phyloP scores from a whole-genome alignment of 1,139 yeast species.

The Wickerhamomyces sp. region DNA sequence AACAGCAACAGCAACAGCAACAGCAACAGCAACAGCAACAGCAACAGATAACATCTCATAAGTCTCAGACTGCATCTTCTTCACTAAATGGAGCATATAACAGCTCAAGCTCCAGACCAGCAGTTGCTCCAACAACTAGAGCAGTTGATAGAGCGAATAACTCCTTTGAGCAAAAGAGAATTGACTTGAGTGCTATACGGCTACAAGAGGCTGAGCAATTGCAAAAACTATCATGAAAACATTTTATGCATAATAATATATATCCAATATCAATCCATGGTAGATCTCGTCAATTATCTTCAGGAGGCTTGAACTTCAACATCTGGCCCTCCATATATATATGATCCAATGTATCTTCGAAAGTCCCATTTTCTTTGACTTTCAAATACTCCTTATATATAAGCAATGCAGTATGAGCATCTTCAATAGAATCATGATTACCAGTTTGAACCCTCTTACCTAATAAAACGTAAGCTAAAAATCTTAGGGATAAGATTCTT shows the following conservation, averaged over 20 bases:
- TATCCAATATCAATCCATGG: too few species aligned
- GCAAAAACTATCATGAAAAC: slow-evolving; percentile 9
- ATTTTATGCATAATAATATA: too few species aligned
- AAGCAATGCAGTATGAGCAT: slow-evolving; percentile 81
- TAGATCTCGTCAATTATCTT: slow-evolving; percentile 7
- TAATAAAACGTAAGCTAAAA: slow-evolving; percentile 75
- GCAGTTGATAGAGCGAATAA: slow-evolving; percentile 19
- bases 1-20: slow-evolving; percentile 7
- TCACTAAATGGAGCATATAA: slow-evolving; percentile 1
- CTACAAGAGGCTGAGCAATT: slow-evolving; percentile 15
- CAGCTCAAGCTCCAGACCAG: slow-evolving; percentile 9
- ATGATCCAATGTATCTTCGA: slow-evolving; percentile 56
- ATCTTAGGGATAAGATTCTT: slow-evolving; percentile 81
- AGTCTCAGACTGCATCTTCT: slow-evolving; percentile 1
- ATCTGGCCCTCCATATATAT: slow-evolving; percentile 75
- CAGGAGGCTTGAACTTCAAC: slow-evolving; percentile 56
- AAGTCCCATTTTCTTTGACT: slow-evolving; percentile 49
- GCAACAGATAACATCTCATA: slow-evolving; percentile 1
- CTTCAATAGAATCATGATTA: slow-evolving; percentile 96
- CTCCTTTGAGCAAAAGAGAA: slow-evolving; percentile 18
- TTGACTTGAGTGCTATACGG: slow-evolving; percentile 22
- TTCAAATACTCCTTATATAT: slow-evolving; percentile 70
- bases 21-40: slow-evolving; percentile 5
- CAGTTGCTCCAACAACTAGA: slow-evolving; percentile 20
- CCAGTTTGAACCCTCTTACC: slow-evolving; percentile 80